These are phyloP conservation scores for Helminthosporium solani DNA, from an alignment of 2,329 filamentous ascomycete species.

Conservation along the genomic window DNA sequence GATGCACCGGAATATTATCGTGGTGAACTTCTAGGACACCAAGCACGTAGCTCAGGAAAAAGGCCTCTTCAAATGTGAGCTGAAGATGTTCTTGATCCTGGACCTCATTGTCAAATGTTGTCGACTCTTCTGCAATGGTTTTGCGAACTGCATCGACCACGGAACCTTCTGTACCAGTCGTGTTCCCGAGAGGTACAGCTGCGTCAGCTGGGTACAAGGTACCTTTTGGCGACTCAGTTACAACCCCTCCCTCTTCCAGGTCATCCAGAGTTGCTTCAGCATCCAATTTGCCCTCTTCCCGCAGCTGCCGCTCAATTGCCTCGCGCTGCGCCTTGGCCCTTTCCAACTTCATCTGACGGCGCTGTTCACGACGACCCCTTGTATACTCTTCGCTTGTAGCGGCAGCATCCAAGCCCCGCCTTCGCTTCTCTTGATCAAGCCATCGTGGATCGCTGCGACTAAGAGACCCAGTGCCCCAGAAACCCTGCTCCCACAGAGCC, in stretches of 20 bases:
- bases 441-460: slow-evolving; percentile 95
- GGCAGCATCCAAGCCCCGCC: slow-evolving; percentile 62
- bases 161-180: slow-evolving; percentile 10
- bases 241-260: slow-evolving; percentile 26
- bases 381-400: slow-evolving; percentile 84
- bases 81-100: slow-evolving; percentile 79
- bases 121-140: slow-evolving; percentile 8
- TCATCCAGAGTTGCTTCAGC: slow-evolving; percentile 29
- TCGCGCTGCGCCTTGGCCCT: slow-evolving; percentile 85
- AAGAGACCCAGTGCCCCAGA: slow-evolving; percentile 91
- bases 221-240: slow-evolving; percentile 21
- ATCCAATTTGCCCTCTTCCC: slow-evolving; percentile 51
- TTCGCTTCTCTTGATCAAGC: slow-evolving; percentile 78
- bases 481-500: slow-evolving; percentile 92
- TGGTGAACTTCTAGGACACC: slow-evolving; percentile 66
- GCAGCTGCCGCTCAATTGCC: slow-evolving; percentile 71
- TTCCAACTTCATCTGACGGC: slow-evolving; percentile 84
- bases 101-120: slow-evolving; percentile 18
- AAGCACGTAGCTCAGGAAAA: slow-evolving; percentile 82
- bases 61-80: slow-evolving; percentile 83
- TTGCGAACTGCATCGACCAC: slow-evolving; percentile 17
- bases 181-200: slow-evolving; percentile 8
- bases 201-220: slow-evolving; percentile 19
- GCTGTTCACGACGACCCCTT: slow-evolving; percentile 71
- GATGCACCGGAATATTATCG: slow-evolving; percentile 50